phyloP scores from a whole-genome alignment of 257 asterid species.

The Vinca minor region DNA sequence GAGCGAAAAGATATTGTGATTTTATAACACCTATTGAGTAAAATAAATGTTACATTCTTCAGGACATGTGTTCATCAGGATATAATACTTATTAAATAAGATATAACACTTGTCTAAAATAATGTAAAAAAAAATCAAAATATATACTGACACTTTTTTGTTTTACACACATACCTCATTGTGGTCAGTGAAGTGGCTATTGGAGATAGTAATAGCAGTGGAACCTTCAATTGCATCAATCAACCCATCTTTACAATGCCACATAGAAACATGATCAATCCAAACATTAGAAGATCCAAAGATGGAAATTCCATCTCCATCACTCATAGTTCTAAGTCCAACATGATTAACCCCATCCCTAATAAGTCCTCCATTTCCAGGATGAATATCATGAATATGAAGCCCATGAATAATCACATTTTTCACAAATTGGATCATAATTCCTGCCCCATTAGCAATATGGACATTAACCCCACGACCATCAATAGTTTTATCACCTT shows the following conservation, averaged over 20 bases:
- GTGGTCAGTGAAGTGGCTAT: slow-evolving; percentile 77
- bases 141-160: too few relatives aligned
- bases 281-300: slow-evolving; percentile 58
- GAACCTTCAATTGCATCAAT: slow-evolving; percentile 62
- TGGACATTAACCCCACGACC: slow-evolving; percentile 59
- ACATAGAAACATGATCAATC: slow-evolving; percentile 88
- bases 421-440: slow-evolving; percentile 48
- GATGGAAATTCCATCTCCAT: slow-evolving; percentile 79
- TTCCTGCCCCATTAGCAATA: slow-evolving; percentile 66
- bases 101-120: too few relatives aligned
- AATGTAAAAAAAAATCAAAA: too few relatives aligned
- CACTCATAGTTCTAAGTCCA: slow-evolving; percentile 51
- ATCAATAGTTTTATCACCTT: slow-evolving; percentile 74
- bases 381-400: slow-evolving; percentile 35
- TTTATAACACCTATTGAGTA: too few relatives aligned
- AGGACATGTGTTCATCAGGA: too few relatives aligned
- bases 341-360: slow-evolving; percentile 48
- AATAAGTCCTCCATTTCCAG: slow-evolving; percentile 46
- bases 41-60: too few relatives aligned
- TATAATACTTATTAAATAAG: too few relatives aligned
- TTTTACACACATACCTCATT: slow-evolving; percentile 46
- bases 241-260: slow-evolving; percentile 47
- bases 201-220: slow-evolving; percentile 67
- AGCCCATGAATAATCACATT: slow-evolving; percentile 71
- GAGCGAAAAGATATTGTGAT: too few relatives aligned